Evolutionary conservation across 2,329 filamentous ascomycete genomes (phyloP).

Genomic region (Amylocarpus encephaloides): DNA sequence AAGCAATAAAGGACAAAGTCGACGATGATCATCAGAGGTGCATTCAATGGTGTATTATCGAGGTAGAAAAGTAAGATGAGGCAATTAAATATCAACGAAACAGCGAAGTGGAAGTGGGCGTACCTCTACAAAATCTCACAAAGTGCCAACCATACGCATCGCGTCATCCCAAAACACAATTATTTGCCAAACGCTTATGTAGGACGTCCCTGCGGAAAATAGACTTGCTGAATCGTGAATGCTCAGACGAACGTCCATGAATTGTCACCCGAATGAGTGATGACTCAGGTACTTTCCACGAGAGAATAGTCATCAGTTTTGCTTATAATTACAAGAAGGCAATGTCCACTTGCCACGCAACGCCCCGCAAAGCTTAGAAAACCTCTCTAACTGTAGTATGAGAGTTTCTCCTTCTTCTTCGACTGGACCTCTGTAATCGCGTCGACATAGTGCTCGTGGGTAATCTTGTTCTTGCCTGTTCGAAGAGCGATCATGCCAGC

Average conservation of each 20-base stretch:
- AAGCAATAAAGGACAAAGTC: constrained; percentile 3
- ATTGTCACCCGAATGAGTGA: not conserved
- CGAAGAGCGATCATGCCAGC: constrained; percentile 98
- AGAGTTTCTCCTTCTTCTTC: constrained; percentile 3
- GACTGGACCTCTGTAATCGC: constrained; percentile 67
- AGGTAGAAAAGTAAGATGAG: not conserved
- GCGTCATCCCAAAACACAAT: no score
- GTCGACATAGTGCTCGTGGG: constrained; percentile 97
- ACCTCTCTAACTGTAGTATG: not conserved
- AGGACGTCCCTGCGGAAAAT: no score
- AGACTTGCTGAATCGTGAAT: no score
- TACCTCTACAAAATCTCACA: no score
- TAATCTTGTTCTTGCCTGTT: constrained; percentile 92
- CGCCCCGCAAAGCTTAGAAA: not conserved
- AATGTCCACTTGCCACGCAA: not conserved
- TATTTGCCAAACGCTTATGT: no score
- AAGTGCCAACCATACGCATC: no score
- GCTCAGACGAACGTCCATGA: not conserved
- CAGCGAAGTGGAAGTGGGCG: no score
- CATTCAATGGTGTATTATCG: constrained; percentile 1
- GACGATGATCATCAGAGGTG: constrained; percentile 4
- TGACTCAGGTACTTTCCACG: not conserved
- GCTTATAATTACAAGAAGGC: constrained; percentile 2
- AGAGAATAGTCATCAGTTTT: not conserved
- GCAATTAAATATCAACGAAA: no score